phyloP scores from a whole-genome alignment of 371 early-diverging fungal species.

The Rhizopus microsporus region DNA sequence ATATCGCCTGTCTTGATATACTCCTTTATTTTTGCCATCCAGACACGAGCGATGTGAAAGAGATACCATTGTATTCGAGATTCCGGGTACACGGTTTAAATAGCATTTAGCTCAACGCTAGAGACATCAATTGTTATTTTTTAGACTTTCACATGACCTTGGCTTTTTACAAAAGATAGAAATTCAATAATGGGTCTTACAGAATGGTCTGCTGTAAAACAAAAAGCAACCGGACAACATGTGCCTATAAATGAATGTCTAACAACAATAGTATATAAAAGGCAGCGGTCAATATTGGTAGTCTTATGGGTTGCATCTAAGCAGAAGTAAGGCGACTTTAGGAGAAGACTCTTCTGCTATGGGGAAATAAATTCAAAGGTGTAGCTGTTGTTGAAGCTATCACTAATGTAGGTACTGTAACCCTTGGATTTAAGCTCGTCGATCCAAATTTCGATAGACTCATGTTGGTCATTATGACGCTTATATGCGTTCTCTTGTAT shows the following conservation, averaged over 20 bases:
- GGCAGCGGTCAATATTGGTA: neutral
- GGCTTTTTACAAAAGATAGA: conserved; percentile 1
- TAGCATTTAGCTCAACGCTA: neutral
- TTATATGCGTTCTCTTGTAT: conserved; percentile 2
- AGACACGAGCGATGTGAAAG: conserved; percentile 6
- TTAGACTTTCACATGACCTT: neutral
- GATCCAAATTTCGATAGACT: neutral
- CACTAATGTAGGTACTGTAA: neutral
- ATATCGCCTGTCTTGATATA: conserved; percentile 2
- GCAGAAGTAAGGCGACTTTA: neutral
- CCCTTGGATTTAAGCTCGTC: neutral
- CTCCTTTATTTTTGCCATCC: conserved; percentile 2
- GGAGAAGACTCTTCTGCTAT: conserved; percentile 1
- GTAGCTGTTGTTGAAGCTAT: neutral
- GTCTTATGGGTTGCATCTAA: conserved; percentile 2
- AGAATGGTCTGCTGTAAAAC: conserved; percentile 1
- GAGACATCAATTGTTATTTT: conserved; percentile 8
- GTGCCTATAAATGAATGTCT: conserved; percentile 1
- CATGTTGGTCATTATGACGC: neutral
- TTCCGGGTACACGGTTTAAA: neutral
- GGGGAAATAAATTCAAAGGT: conserved; percentile 2
- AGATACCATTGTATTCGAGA: conserved; percentile 5
- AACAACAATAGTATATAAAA: conserved; percentile 7
- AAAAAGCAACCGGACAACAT: conserved; percentile 10
- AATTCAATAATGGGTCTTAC: neutral